These are phyloP conservation scores for Cyathus striatus DNA, from an alignment of 768 basidiomycete genomes.

Conservation along the genomic window DNA sequence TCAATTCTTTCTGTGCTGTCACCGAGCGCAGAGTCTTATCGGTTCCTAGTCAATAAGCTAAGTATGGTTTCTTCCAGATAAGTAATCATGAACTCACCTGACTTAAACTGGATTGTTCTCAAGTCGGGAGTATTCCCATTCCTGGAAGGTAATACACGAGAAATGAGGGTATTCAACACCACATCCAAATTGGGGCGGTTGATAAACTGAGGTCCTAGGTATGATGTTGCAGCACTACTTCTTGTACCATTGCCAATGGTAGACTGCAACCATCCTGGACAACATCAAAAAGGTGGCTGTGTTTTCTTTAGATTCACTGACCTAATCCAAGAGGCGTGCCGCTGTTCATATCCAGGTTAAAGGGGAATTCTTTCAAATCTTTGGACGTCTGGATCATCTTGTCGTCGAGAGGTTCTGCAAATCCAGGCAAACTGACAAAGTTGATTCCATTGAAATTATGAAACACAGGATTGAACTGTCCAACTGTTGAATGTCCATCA, in stretches of 20 bases:
- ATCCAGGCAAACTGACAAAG: constrained; percentile 19
- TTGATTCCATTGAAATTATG: constrained; percentile 21
- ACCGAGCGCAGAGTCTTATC: not conserved
- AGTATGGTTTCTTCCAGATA: not conserved
- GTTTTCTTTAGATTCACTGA: constrained; percentile 6
- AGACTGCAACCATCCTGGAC: constrained; percentile 18
- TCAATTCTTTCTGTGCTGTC: constrained; percentile 23
- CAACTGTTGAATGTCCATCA: constrained; percentile 22
- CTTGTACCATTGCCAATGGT: constrained; percentile 11
- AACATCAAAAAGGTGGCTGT: too few relatives aligned
- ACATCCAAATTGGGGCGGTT: constrained; percentile 59
- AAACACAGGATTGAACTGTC: constrained; percentile 21
- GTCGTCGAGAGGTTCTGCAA: constrained; percentile 16
- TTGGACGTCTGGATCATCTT: constrained; percentile 17
- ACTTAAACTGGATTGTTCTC: not conserved
- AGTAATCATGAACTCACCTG: too few relatives aligned
- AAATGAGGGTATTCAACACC: constrained; percentile 57
- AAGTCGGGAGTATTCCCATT: constrained; percentile 26
- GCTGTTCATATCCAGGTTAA: constrained; percentile 28
- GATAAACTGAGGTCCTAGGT: constrained; percentile 15
- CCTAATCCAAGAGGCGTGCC: constrained; percentile 29
- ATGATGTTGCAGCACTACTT: constrained; percentile 19
- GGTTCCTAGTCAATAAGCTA: not conserved
- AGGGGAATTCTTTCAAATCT: constrained; percentile 27
- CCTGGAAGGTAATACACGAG: constrained; percentile 43